Base-by-base conservation (phyloP, 768 basidiomycete genomes). In the Lactarius indigo region DNA sequence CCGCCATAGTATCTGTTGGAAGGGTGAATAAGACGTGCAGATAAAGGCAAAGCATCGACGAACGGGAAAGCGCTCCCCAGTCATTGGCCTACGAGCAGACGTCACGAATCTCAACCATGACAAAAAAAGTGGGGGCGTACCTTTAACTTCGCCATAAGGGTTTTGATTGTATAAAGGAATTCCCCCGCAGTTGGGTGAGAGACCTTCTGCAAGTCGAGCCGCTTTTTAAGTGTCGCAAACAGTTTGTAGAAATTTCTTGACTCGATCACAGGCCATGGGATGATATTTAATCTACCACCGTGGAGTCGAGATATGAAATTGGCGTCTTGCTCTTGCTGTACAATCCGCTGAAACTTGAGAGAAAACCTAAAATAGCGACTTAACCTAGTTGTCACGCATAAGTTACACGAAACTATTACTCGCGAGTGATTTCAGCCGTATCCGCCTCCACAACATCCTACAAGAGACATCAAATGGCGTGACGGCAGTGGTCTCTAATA, bases 401-500 rank as follows among this genome's bases (percentile, higher is more conserved):
- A 2, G n/a, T 44, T 9, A 44, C 44, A n/a, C 2, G 20, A 44
- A 44, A n/a, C 8, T n/a, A 44, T 44, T 44, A 44, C 86, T 87
- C 86, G 73, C 78, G 76, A 5, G 80, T 79, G 31, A 87, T 85
- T 58, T 87, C 85, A 2, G 68, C 74, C 71, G 80, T 84, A 74
- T 87, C 86, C 0, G 83, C 81, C 61, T 87, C 86, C 1, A 86
- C 80, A 12, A 87, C 86, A 59, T 88, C 87, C 86, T 87, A 63
- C 10, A 2, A 50, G 44, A 9, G 15, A 30, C 26, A 55, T 47
- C n/a, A 47, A 26, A 18, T 61, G 28, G 20, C 17, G 9, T 20
- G 20, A n/a, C n/a, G n/a, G 20, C 20, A n/a, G 44, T 10, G 3
- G n/a, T 10, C 1, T 44, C 20, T 13, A n/a, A 23, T 15, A 54